Evolutionary conservation across 129 eudicot genomes (phyloP), one percentile per base, ranked within the genome.

Genomic region (Centrapalus pauciflorus): DNA sequence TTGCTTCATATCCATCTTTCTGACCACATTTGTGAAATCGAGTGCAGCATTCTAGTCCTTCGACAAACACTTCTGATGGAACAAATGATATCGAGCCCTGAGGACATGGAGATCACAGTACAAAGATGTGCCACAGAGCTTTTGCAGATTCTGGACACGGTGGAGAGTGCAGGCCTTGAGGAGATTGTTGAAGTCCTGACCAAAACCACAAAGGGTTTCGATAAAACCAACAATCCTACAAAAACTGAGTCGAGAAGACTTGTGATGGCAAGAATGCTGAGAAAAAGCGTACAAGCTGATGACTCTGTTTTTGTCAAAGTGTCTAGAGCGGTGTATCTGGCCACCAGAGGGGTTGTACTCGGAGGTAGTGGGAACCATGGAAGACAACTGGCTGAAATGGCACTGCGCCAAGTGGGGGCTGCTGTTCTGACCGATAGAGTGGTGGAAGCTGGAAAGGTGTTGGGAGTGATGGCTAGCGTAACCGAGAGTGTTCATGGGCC

Each of bases 391-490:
- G 84, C 81, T 0, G 97, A 84, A 69, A 60, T 50, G 70, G 85
- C 95, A 0, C 81, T 94, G 26, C 87, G 85, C 41, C 90, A 87
- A 66, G 86, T 86, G 17, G 95, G 97, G 21, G 99, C 95, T 0
- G 75, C 70, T 0, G 59, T 65, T 59, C 73, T 94, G 0, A 61
- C 71, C 0, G 90, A 77, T 11, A 80, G 81, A 52, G 80, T 89
- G 55, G 74, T 81, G 55, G 83, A 83, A 58, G 86, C 80, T 5
- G 90, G 86, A 25, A 66, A 81, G 11, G 80, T 79, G 64, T 65
- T 94, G 80, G 89, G 83, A 57, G 85, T 84, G 41, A 78, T 72
- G 65, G 97, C 88, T 0, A 82, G 78, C 3, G 95, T 94, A 9
- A 80, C 87, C 0, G 78, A 73, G 38, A 72, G 61, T 45, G 93